These are phyloP conservation scores for Rhodotorula taiwanensis DNA, from an alignment of 768 basidiomycete genomes.

Conservation along the genomic window DNA sequence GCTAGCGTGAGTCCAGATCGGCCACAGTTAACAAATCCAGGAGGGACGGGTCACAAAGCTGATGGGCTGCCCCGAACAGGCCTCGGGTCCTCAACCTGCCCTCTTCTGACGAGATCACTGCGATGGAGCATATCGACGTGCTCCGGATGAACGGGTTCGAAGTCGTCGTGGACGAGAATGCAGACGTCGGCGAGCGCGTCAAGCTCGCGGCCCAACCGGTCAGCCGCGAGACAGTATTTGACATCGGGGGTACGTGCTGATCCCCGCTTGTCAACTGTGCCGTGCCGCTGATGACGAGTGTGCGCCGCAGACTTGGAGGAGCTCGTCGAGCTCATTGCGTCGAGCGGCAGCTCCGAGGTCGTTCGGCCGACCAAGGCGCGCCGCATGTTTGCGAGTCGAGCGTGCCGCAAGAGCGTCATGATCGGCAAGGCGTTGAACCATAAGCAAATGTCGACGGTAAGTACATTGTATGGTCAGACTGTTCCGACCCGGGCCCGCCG, in stretches of 20 bases:
- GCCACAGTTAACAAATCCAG: too few species aligned
- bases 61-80: too few species aligned
- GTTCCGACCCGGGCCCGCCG: neutral
- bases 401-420: conserved; percentile 95
- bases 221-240: conserved; percentile 84
- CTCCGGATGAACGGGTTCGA: conserved; percentile 86
- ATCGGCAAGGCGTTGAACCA: conserved; percentile 63
- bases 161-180: conserved; percentile 55
- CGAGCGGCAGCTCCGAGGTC: conserved; percentile 69
- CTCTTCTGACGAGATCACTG: conserved; percentile 80
- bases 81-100: conserved; percentile 72
- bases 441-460: conserved; percentile 62
- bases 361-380: conserved; percentile 88
- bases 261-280: neutral
- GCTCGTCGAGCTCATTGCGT: conserved; percentile 74
- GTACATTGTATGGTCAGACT: neutral
- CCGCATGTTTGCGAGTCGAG: conserved; percentile 92
- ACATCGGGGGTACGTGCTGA: conserved; percentile 62
- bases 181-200: conserved; percentile 51
- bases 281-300: too few species aligned
- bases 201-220: conserved; percentile 74
- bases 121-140: conserved; percentile 76
- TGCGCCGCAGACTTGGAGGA: conserved; percentile 88
- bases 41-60: too few species aligned
- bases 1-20: conserved; percentile 66